A percentile compares a stretch with the other conserved stretches of the same genome.
These are phyloP conservation scores for Escallonia herrerae DNA, from an alignment of 129 eudicot genomes.

Conservation along the genomic window DNA sequence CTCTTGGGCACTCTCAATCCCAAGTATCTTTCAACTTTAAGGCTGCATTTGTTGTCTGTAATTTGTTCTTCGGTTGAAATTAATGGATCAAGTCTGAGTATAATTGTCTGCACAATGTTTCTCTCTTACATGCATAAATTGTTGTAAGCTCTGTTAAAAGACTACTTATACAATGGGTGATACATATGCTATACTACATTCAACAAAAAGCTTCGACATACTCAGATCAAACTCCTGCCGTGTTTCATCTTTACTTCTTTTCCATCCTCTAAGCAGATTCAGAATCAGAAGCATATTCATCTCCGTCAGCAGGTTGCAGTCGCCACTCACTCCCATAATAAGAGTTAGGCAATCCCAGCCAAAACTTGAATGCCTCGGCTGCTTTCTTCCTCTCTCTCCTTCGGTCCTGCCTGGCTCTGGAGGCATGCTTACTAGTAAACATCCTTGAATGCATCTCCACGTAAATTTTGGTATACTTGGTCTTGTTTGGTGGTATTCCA, in stretches of 20 bases:
- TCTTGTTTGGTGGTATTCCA: constrained; percentile 79
- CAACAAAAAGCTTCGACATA: too few relatives aligned
- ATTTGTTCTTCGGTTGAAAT: too few relatives aligned
- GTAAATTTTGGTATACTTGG: constrained; percentile 77
- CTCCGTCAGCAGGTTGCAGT: constrained; percentile 42
- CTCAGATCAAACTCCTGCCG: too few relatives aligned
- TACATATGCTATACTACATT: background rate
- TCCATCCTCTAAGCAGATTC: too few relatives aligned
- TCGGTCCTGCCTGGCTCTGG: constrained; percentile 86
- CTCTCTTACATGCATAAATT: too few relatives aligned
- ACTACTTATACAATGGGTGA: background rate
- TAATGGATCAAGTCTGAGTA: too few relatives aligned
- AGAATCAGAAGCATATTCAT: constrained; percentile 25
- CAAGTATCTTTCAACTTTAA: too few relatives aligned
- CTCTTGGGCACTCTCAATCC: too few relatives aligned
- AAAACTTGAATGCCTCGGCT: constrained; percentile 97
- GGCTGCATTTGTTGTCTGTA: too few relatives aligned
- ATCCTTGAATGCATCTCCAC: constrained; percentile 99
- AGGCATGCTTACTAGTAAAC: constrained; percentile 98
- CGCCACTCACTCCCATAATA: constrained; percentile 95
- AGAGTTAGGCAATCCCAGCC: constrained; percentile 92
- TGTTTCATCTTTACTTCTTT: too few relatives aligned
- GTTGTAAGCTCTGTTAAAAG: too few relatives aligned
- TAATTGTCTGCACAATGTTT: too few relatives aligned
- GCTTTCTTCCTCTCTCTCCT: constrained; percentile 83